Base-by-base conservation (phyloP, 164 flowering plant genomes). In the Macadamia tetraphylla region DNA sequence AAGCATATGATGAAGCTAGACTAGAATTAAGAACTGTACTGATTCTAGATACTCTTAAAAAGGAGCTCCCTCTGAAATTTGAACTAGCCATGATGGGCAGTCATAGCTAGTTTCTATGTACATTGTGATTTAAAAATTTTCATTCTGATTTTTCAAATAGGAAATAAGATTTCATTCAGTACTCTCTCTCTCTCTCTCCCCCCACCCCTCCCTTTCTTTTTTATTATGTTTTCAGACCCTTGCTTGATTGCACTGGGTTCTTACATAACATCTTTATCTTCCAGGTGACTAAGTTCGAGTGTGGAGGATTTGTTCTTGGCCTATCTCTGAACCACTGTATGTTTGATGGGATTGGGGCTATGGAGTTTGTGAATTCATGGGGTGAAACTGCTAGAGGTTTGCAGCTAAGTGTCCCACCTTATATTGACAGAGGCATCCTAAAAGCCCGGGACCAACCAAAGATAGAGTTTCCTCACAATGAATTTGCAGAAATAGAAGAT, bases 311-410 rank as follows among this genome's bases (percentile, higher is more conserved):
- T 68, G 71, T 66, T 56, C 75, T 81, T 30, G 81, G 84, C 15
- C 58, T 78, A 30, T 62, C 70, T 46, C 60, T 79, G 79, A 79
- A 75, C 64, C 84, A 78, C 17, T 75, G 78, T 51, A 75, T 78
- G 78, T 69, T 78, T 52, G 81, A 78, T 70, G 81, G 76, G 1
- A 63, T 78, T 40, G 81, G 76, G 0, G 78, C 76, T 3, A 75
- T 78, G 78, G 71, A 75, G 18, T 75, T 75, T 67, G 81, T 75
- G 48, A 78, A 66, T 23, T 64, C 73, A 15, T 71, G 73, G 73
- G 62, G 57, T 8, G 68, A 71, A 71, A 51, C 60, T 30, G 64
- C 73, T 29, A 71, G 68, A 61, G 56, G 67, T 7, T 17, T 71
- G 30, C 73, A 63, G 6, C 32, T 71, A 49, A 42, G 64, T 23